phyloP scores from a whole-genome alignment of 2,329 filamentous ascomycete species.

The Sarocladium oryzae region DNA sequence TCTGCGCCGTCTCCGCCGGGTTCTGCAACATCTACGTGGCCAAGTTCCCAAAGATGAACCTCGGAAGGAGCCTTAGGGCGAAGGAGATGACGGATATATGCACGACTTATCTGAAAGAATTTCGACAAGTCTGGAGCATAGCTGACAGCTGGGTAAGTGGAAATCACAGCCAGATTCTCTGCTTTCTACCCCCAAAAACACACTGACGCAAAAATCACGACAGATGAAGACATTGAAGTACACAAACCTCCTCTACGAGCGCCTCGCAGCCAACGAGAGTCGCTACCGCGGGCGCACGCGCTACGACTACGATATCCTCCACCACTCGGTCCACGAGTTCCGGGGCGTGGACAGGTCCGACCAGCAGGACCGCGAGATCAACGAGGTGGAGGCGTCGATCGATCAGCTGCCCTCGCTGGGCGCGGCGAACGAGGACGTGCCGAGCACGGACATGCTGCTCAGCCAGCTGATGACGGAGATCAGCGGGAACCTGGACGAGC shows the following conservation, averaged over 20 bases:
- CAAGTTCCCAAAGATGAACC: slow-evolving; percentile 35
- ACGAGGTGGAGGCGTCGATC: slow-evolving; percentile 12
- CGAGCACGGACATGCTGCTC: slow-evolving; percentile 17
- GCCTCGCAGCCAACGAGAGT: slow-evolving; percentile 16
- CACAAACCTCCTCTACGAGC: slow-evolving; percentile 20
- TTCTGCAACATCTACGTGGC: slow-evolving; percentile 34
- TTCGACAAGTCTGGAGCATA: slow-evolving; percentile 22
- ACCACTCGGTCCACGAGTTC: slow-evolving; percentile 25
- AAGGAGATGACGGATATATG: slow-evolving; percentile 18
- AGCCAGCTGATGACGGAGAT: slow-evolving; percentile 20
- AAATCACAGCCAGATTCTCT: no score
- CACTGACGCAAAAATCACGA: no score
- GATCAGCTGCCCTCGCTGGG: background rate
- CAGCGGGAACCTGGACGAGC: slow-evolving; percentile 20
- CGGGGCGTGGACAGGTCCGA: slow-evolving; percentile 24
- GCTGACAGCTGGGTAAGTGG: slow-evolving; percentile 23
- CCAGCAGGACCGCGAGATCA: slow-evolving; percentile 23
- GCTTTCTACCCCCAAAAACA: no score
- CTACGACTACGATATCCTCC: slow-evolving; percentile 22
- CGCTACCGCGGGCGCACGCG: slow-evolving; percentile 20
- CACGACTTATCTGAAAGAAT: slow-evolving; percentile 20
- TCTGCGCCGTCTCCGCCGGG: slow-evolving; percentile 38
- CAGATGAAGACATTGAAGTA: slow-evolving; percentile 21
- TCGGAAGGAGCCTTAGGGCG: slow-evolving; percentile 21
- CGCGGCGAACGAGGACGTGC: slow-evolving; percentile 7